Evolutionary conservation across 2,329 filamentous ascomycete species (phyloP), one percentile per base, ranked within the genome.

Genomic region (Fusarium sp.): DNA sequence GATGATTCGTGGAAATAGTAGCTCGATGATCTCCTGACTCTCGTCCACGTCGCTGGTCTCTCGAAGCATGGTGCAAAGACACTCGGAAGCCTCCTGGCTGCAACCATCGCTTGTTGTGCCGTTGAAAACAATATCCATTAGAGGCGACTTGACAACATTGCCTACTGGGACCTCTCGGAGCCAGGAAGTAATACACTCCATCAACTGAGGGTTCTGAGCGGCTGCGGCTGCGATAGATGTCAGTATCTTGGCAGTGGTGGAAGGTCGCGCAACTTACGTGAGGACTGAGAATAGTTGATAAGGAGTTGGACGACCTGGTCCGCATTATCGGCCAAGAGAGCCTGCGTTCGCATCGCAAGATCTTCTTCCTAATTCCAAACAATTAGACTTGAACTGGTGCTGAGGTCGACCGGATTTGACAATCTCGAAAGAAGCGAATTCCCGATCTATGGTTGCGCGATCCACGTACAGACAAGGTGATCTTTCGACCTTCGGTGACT

Each of bases 401-500:
- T 82, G 83, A 80, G 71, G 78, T 78, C 79, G 79, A 79, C 79
- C 79, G 81, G 78, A 79, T 75, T 78, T 79, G 75, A 80, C 75
- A 78, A 76, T 79, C 80, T 81, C 79, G 80, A 77, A 66, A 66
- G 73, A 77, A 78, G 76, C 73, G 78, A 73, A 69, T 78, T 77
- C 71, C 78, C 79, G 79, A 84, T 83, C 84, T 86, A 83, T 85
- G 81, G 81, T 80, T 85, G 78, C 83, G 87, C 86, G 87, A 87
- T 92, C 91, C 89, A 96, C 94, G 87, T 96, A 98, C 95, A 90
- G 94, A 95, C 86, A 99, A 90, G 89, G 95, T 98, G 89, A 99
- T 98, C 87, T 98, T 99, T 85, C 96, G 94, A 86, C 96, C 96
- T 89, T 99, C 96, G 78, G 94, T 98, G 81, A 99, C 96, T 89